A percentile compares a stretch with the other conserved stretches of the same genome.
Evolutionary conservation across 2,329 filamentous ascomycete species (phyloP).

Genomic region (Fusarium proliferatum): DNA sequence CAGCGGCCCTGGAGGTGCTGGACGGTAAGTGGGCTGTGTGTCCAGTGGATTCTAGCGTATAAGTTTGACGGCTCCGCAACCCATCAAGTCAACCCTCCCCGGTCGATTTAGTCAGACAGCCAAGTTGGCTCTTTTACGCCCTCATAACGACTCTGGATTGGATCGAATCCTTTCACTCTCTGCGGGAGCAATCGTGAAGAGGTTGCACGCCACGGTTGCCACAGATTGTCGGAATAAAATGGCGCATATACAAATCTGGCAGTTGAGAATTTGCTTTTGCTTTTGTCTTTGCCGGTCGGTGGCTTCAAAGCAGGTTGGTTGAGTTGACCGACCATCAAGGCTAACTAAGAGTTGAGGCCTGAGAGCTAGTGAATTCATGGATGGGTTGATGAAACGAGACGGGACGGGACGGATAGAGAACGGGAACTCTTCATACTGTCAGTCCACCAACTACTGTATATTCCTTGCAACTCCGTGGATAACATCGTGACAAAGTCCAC

Average conservation of each 20-base stretch:
- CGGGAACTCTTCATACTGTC: constrained; percentile 6
- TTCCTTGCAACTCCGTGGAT: constrained; percentile 11
- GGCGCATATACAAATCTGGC: constrained; percentile 34
- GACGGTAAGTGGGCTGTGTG: background rate
- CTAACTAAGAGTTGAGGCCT: constrained; percentile 1
- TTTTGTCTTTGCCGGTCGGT: background rate
- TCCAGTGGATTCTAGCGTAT: constrained; percentile 20
- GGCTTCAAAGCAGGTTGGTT: background rate
- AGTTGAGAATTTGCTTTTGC: constrained; percentile 5
- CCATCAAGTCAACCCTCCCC: constrained; percentile 1
- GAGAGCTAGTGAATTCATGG: background rate
- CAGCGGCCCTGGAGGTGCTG: background rate
- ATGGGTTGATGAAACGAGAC: constrained; percentile 28
- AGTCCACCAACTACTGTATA: too few relatives aligned
- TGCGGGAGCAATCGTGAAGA: constrained; percentile 11
- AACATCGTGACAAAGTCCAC: constrained; percentile 5
- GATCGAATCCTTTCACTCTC: constrained; percentile 5
- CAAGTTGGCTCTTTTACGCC: constrained; percentile 23
- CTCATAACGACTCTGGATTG: constrained; percentile 7
- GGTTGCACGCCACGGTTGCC: constrained; percentile 36
- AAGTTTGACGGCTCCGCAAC: constrained; percentile 20
- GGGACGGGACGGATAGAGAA: constrained; percentile 23
- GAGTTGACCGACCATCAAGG: background rate
- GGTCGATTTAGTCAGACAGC: background rate
- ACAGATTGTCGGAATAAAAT: constrained; percentile 28